phyloP scores from a whole-genome alignment of 192 early-diverging fungal genomes.

The Ramicandelaber brevisporus region DNA sequence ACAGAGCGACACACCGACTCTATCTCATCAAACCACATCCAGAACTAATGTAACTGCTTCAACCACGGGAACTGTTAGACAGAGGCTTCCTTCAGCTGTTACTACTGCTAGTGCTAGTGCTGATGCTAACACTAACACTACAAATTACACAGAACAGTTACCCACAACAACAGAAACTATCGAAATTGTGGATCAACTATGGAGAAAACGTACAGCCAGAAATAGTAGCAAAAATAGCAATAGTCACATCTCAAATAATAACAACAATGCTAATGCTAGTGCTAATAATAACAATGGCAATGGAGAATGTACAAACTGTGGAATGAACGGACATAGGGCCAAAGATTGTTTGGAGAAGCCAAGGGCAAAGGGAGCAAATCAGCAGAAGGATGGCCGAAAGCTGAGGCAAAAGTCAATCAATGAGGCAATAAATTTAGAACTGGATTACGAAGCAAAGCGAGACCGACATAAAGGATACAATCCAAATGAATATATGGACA shows the following conservation, averaged over 20 bases:
- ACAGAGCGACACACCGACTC: slow-evolving; percentile 48
- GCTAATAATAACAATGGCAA: slow-evolving; percentile 80
- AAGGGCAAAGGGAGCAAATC: slow-evolving; percentile 68
- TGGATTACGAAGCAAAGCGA: slow-evolving; percentile 85
- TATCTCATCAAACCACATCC: slow-evolving; percentile 58
- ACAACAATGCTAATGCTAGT: slow-evolving; percentile 19
- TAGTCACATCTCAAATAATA: too few species aligned
- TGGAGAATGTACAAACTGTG: slow-evolving; percentile 95
- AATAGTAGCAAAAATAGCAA: too few species aligned
- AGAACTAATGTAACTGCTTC: too few species aligned
- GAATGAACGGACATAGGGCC: slow-evolving; percentile 82
- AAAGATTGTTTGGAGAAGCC: slow-evolving; percentile 86
- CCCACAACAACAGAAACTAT: too few species aligned
- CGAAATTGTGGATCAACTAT: too few species aligned
- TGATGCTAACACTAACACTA: too few species aligned
- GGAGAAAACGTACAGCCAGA: too few species aligned
- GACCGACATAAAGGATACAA: slow-evolving; percentile 99
- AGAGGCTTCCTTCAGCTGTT: too few species aligned
- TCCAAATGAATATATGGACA: slow-evolving; percentile 46
- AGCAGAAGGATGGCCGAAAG: slow-evolving; percentile 51
- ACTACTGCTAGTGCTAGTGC: too few species aligned
- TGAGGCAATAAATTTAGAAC: slow-evolving; percentile 36
- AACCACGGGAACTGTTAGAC: too few species aligned
- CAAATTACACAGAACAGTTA: too few species aligned
- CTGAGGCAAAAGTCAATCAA: slow-evolving; percentile 10